Evolutionary conservation across 768 basidiomycete species (phyloP).

Genomic region (Boletellus ananiceps): DNA sequence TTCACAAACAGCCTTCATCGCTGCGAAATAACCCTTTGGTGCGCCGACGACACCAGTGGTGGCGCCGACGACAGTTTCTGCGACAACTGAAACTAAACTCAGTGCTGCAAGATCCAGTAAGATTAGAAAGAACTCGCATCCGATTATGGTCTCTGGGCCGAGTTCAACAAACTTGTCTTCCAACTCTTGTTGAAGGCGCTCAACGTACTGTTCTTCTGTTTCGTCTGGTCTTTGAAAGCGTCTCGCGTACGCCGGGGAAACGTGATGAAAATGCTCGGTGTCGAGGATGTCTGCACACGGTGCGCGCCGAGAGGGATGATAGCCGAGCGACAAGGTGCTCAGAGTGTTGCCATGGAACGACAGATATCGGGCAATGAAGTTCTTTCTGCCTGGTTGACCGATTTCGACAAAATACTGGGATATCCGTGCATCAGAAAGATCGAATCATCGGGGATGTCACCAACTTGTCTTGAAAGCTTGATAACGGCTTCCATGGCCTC

Average conservation of each 20-base stretch:
- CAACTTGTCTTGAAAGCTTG: constrained; percentile 75
- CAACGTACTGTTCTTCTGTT: constrained; percentile 74
- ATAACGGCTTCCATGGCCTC: constrained; percentile 89
- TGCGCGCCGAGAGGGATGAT: constrained; percentile 61
- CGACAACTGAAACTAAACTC: constrained; percentile 50
- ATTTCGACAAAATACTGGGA: constrained; percentile 65
- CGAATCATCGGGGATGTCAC: constrained; percentile 2
- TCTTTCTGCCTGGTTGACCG: constrained; percentile 62
- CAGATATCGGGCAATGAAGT: constrained; percentile 74
- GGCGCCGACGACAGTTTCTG: constrained; percentile 85
- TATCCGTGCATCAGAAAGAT: constrained; percentile 8
- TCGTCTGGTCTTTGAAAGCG: constrained; percentile 71
- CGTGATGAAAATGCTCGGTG: constrained; percentile 68
- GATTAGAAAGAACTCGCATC: constrained; percentile 46
- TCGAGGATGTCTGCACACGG: constrained; percentile 68
- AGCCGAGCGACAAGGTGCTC: constrained; percentile 60
- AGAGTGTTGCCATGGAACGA: constrained; percentile 88
- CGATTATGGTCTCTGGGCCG: constrained; percentile 78
- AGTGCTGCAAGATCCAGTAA: background rate
- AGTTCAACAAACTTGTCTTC: constrained; percentile 82
- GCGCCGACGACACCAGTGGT: constrained; percentile 72
- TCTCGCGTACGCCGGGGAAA: constrained; percentile 81
- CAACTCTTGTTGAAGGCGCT: constrained; percentile 71
- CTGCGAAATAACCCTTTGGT: constrained; percentile 81
- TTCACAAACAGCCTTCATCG: constrained; percentile 78